phyloP scores from a whole-genome alignment of 129 eudicot species.

The Pseudognaphalium luteoalbum region DNA sequence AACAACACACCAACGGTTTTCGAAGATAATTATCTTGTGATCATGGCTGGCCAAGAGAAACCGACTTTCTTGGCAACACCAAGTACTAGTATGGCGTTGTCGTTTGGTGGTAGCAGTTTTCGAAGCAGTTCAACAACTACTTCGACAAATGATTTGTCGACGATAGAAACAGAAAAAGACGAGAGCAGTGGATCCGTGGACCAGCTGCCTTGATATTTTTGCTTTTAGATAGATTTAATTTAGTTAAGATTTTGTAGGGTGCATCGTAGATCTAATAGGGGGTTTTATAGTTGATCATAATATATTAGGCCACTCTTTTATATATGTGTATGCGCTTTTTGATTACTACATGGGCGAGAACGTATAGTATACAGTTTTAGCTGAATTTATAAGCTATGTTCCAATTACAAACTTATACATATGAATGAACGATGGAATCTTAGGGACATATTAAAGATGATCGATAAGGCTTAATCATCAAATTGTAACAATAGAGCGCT shows the following conservation, averaged over 20 bases:
- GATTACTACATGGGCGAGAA: constrained; percentile 9
- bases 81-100: constrained; percentile 28
- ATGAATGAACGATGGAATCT: neutral
- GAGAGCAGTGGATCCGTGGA: constrained; percentile 1
- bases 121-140: constrained; percentile 6
- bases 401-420: neutral
- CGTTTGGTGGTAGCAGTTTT: constrained; percentile 29
- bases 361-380: neutral
- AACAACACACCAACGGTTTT: neutral
- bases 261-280: constrained; percentile 2
- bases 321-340: neutral
- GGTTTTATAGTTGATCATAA: constrained; percentile 6
- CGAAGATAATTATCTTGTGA: constrained; percentile 41
- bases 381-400: neutral
- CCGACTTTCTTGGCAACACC: constrained; percentile 57
- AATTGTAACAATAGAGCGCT: too few relatives aligned
- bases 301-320: neutral
- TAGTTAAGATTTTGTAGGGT: neutral
- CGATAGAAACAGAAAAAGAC: neutral
- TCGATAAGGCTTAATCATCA: too few relatives aligned
- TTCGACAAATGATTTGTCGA: neutral
- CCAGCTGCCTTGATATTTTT: neutral
- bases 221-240: neutral
- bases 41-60: constrained; percentile 50
- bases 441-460: neutral